Conservation (phyloP, 1,284 basidiomycete species). For the Ustilago bromivora region DNA sequence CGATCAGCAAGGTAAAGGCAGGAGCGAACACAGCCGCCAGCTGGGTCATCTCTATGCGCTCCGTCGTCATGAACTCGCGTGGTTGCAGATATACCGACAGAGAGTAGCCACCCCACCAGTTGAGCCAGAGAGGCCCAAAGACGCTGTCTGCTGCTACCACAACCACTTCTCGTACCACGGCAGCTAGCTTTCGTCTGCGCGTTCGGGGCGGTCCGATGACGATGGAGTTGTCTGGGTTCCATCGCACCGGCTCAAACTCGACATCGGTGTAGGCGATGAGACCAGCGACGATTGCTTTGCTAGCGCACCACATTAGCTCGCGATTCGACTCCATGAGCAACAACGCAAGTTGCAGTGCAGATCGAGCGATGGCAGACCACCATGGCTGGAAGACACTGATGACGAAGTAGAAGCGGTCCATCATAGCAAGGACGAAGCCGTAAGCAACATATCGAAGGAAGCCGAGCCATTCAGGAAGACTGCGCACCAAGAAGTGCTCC, state of each 20-base stretch:
- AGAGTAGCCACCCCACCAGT: conserved; percentile 53
- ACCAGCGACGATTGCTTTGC: conserved; percentile 32
- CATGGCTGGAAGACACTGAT: conserved; percentile 30
- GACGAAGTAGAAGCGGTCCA: conserved; percentile 36
- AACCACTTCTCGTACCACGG: conserved; percentile 28
- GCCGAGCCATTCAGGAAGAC: conserved; percentile 42
- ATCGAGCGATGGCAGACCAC: conserved; percentile 32
- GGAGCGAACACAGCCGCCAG: conserved; percentile 44
- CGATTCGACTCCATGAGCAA: conserved; percentile 33
- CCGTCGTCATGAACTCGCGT: conserved; percentile 38
- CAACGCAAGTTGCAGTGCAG: conserved; percentile 39
- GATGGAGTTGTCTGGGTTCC: conserved; percentile 37
- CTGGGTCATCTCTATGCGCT: conserved; percentile 45
- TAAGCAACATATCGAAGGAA: conserved; percentile 31
- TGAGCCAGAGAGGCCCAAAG: conserved; percentile 43
- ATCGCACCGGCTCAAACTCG: conserved; percentile 29
- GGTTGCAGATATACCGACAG: conserved; percentile 34
- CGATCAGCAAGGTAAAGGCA: conserved; percentile 32
- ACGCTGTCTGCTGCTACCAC: conserved; percentile 25
- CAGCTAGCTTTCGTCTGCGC: conserved; percentile 8
- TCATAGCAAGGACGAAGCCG: conserved; percentile 21
- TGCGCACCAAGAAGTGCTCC: conserved; percentile 34
- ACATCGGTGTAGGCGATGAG: conserved; percentile 45
- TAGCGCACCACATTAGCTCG: conserved; percentile 39
- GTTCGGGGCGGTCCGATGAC: conserved; percentile 35